phyloP scores from a whole-genome alignment of 2,329 filamentous ascomycete species.

The Fusarium siculi region DNA sequence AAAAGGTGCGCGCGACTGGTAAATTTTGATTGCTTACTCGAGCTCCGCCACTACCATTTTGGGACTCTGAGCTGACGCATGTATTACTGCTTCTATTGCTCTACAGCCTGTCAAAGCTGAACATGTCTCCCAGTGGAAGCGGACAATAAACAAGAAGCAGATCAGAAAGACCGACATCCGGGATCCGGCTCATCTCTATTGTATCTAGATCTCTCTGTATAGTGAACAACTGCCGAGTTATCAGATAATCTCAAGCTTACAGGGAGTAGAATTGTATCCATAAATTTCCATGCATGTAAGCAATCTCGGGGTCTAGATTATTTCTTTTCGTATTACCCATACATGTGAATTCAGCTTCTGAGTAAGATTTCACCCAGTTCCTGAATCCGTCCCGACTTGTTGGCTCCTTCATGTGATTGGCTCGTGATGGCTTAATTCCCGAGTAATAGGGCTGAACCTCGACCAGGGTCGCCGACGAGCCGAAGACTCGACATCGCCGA shows the following conservation, averaged over 20 bases:
- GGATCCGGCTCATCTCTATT: neutral
- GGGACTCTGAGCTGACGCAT: neutral
- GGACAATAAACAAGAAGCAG: neutral
- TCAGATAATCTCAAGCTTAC: neutral
- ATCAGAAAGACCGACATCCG: neutral
- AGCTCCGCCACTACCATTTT: neutral
- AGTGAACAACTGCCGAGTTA: neutral
- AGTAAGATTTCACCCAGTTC: neutral
- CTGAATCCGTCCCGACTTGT: neutral
- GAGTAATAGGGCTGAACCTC: constrained; percentile 20
- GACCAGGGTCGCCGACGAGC: constrained; percentile 22
- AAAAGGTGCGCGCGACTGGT: neutral
- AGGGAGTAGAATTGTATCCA: neutral
- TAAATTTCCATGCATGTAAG: neutral
- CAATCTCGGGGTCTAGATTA: neutral
- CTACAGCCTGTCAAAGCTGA: neutral
- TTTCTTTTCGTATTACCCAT: neutral
- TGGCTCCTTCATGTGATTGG: neutral
- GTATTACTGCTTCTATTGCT: neutral
- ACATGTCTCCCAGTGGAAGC: neutral
- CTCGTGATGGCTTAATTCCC: neutral
- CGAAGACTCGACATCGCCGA: neutral
- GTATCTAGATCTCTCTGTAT: neutral
- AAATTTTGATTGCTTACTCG: neutral
- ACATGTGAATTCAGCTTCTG: neutral